A percentile compares a stretch with the other conserved stretches of the same genome.
Evolutionary conservation across 1,139 yeast species (phyloP).

Genomic region (Hemisphaericaspora xylanilytica): DNA sequence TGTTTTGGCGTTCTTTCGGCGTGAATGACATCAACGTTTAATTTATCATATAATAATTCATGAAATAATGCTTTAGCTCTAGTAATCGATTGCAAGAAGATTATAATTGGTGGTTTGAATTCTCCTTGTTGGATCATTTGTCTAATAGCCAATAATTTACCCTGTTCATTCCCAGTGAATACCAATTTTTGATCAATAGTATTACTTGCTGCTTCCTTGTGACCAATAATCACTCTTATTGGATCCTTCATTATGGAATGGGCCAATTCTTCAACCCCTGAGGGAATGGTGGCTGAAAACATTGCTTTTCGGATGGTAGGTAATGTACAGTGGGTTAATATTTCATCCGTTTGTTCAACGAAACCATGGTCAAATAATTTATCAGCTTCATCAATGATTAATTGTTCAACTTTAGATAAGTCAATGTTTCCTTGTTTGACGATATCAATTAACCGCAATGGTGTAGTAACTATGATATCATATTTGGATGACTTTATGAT

Average conservation of each 20-base stretch:
- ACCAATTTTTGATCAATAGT: conserved; percentile 81
- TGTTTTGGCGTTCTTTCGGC: conserved; percentile 91
- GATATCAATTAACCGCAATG: conserved; percentile 79
- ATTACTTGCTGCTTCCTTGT: conserved; percentile 86
- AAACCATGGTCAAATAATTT: conserved; percentile 88
- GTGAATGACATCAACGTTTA: conserved; percentile 93
- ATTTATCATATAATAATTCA: conserved; percentile 83
- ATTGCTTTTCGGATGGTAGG: conserved; percentile 63
- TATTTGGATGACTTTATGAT: conserved; percentile 59
- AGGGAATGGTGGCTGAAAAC: conserved; percentile 94
- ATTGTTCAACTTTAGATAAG: conserved; percentile 62
- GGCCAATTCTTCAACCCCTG: conserved; percentile 89
- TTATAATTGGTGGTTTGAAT: conserved; percentile 88
- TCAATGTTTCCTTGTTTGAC: conserved; percentile 59
- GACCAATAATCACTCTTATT: conserved; percentile 84
- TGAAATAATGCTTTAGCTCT: conserved; percentile 95
- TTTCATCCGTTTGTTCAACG: conserved; percentile 86
- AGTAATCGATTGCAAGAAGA: conserved; percentile 86
- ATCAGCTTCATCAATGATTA: conserved; percentile 95
- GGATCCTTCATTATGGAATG: conserved; percentile 81
- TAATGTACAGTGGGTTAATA: conserved; percentile 65
- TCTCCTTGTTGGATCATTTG: conserved; percentile 84
- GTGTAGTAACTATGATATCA: conserved; percentile 85
- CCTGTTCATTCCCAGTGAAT: conserved; percentile 92
- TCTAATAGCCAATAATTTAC: conserved; percentile 86